Evolutionary conservation across 495 filamentous ascomycete species (phyloP), one percentile per base, ranked within the genome.

Genomic region (Xylaria scruposa): DNA sequence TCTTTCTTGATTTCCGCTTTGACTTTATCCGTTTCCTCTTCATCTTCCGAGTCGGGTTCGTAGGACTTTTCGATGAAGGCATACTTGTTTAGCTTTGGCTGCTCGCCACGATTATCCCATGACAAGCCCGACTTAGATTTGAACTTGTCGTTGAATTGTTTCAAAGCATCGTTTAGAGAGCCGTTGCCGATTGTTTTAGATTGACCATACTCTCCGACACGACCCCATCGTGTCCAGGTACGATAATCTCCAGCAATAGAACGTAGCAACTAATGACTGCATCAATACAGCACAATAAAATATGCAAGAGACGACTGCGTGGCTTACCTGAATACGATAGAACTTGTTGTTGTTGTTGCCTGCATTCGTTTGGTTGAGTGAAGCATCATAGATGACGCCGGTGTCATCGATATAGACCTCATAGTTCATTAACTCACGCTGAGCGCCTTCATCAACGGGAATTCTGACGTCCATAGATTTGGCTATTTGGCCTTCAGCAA

Each of bases 171-270:
- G 0, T 72, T 70, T 8, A 91, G 73, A 21, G 71, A 60, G 12
- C 84, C 82, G 10, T 78, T 42, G 2, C 82, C 83, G 3, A 91
- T 73, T 21, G 83, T 68, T 1, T 85, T 84, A 8, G 77, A 85
- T 74, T 93, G 89, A 3, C 93, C 93, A 42, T 66, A 74, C 69
- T 94, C 92, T 0, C 93, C 94, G 9, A 95, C 92, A 19, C 93
- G 87, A 13, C 94, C 94, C 91, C 91, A 95, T 17, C 91, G 87
- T 2, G 89, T 92, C 90, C 90, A 92, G 7, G 87, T 86, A 26
- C 81, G 72, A 80, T 84, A 91, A 12, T 71, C 40, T 0, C 67
- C 74, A 0, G 31, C 67, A 6, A 70, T 29, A 62, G 75, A 76
- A 1, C 75, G 74, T 36, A 87, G 65, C 15, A 87, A 64, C 83